A percentile compares a stretch with the other conserved stretches of the same genome.
phyloP scores from a whole-genome alignment of 2,329 filamentous ascomycete genomes.

The Pleurostoma richardsiae region DNA sequence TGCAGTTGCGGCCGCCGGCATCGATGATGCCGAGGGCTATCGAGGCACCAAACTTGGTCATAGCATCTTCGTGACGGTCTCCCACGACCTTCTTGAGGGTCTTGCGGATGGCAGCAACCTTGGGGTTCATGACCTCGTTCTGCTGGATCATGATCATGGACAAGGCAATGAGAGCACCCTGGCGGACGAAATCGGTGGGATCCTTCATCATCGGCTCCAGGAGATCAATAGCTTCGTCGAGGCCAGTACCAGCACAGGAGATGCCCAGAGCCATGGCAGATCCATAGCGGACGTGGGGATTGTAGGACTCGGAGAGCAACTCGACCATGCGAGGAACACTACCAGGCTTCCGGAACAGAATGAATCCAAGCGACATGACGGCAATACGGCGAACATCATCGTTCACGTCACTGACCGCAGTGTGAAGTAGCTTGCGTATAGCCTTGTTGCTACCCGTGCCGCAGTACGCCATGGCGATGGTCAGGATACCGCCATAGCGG shows the following conservation, averaged over 20 bases:
- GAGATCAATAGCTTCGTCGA: slow-evolving; percentile 93
- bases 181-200: slow-evolving; percentile 94
- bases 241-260: slow-evolving; percentile 90
- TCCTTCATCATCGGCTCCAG: slow-evolving; percentile 99
- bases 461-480: slow-evolving; percentile 95
- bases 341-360: slow-evolving; percentile 94
- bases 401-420: slow-evolving; percentile 95
- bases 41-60: slow-evolving; percentile 97
- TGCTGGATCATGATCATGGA: slow-evolving; percentile 99
- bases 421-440: slow-evolving; percentile 89
- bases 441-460: slow-evolving; percentile 98
- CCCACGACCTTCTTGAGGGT: slow-evolving; percentile 89
- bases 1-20: slow-evolving; percentile 96
- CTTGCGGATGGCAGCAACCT: slow-evolving; percentile 86
- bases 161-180: slow-evolving; percentile 88
- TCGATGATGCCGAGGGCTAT: slow-evolving; percentile 96
- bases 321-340: slow-evolving; percentile 99
- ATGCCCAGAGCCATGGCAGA: slow-evolving; percentile 98
- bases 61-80: slow-evolving; percentile 95
- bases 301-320: slow-evolving; percentile 95
- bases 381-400: slow-evolving; percentile 95
- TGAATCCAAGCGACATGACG: slow-evolving; percentile 97
- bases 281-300: slow-evolving; percentile 95
- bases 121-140: slow-evolving; percentile 97
- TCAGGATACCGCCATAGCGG: slow-evolving; percentile 96